Conservation (phyloP, 2,329 filamentous ascomycete species). For the Nigrospora sphaerica region DNA sequence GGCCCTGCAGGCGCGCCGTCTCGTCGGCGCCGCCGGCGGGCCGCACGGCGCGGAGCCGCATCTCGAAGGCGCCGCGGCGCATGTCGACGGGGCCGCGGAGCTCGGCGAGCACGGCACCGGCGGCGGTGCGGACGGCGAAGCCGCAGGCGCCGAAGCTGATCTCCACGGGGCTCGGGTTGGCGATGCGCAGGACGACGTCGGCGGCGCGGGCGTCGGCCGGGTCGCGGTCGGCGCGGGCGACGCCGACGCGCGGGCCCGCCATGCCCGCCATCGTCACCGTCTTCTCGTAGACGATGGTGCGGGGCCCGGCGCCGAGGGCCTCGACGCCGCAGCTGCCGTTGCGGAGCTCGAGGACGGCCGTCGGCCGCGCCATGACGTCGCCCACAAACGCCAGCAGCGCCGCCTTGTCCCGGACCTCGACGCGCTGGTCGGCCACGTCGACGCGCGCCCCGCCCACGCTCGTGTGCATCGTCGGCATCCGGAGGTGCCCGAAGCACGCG, state of each 20-base stretch:
- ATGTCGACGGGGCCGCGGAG: conserved; percentile 17
- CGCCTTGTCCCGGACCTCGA: conserved; percentile 12
- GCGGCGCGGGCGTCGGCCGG: background rate
- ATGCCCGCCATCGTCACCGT: conserved; percentile 12
- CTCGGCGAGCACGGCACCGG: conserved; percentile 9
- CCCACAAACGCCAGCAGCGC: conserved; percentile 15
- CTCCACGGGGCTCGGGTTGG: conserved; percentile 17
- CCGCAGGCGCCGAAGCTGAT: conserved; percentile 17
- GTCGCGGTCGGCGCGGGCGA: conserved; percentile 2
- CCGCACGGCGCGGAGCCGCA: conserved; percentile 4
- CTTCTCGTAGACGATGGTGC: conserved; percentile 13
- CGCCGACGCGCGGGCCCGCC: conserved; percentile 9
- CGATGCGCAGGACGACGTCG: conserved; percentile 7
- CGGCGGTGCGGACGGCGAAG: conserved; percentile 14
- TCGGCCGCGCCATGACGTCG: conserved; percentile 7
- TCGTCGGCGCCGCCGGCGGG: background rate
- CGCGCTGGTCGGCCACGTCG: conserved; percentile 10
- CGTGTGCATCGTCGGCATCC: conserved; percentile 12
- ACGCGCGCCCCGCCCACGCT: conserved; percentile 10
- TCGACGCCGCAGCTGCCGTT: conserved; percentile 12
- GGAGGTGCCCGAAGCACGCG: conserved; percentile 14
- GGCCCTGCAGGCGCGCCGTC: conserved; percentile 4
- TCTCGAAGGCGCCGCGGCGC: conserved; percentile 10
- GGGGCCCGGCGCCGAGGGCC: conserved; percentile 11
- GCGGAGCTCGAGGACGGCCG: conserved; percentile 9